Base-by-base conservation (phyloP, 169 alveolate genomes). In the Plasmodium gonderi region DNA sequence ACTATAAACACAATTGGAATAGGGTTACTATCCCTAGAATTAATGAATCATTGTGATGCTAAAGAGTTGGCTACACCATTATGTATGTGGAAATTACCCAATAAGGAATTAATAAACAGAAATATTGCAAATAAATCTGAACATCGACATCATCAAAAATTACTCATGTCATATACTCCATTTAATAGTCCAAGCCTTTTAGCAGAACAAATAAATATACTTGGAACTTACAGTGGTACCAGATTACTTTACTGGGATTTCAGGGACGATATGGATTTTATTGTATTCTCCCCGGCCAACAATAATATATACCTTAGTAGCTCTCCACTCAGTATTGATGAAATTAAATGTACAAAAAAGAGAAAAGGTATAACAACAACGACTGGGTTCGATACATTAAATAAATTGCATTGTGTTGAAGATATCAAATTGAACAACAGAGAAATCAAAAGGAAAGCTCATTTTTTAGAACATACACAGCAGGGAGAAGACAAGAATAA, bases 21-120 rank as follows among this genome's bases (percentile, higher is more conserved):
- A 2, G 99, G 99, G 20, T 92, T 97, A 96, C 83, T 97, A 47
- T 95, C 97, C 7, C 80, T 96, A 77, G 98, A 97, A 64, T 95
- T 97, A 69, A 94, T 95, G 97, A 89, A 93, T 38, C 97, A 95
- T 76, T 95, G 97, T 87, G 97, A 95, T 78, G 95, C 97, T 14
- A 90, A 95, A 38, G 97, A 95, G 45, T 75, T 95, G 90, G 96
- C 96, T 26, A 95, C 96, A 8, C 97, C 97, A 11, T 89, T 97
- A 94, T 97, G 98, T 80, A 96, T 97, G 98, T 97, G 98, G 98
- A 95, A 96, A 45, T 94, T 97, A 81, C 98, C 98, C 5, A 95
- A 96, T 93, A 97, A 97, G 95, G 98, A 96, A 91, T 95, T 97
- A 64, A 97, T 97, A 77, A 96, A 95, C 80, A 91, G 97, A 47